Evolutionary conservation across 352 stramenopile species (phyloP), one percentile per base, ranked within the genome.

Genomic region (Globisporangium paroecandrum): DNA sequence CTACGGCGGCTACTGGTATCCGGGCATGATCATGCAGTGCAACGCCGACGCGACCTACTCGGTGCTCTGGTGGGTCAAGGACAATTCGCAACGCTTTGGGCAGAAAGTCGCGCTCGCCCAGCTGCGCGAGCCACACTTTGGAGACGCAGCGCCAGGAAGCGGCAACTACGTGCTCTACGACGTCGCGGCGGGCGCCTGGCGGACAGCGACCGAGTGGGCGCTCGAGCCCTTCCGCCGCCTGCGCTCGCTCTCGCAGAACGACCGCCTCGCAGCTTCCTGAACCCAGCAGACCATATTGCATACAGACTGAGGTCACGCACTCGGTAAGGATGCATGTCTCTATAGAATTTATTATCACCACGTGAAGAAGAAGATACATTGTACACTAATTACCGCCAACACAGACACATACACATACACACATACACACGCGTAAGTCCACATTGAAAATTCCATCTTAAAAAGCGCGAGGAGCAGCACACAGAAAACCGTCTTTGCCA

Each of bases 51-150:
- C 58, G 5, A 85, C 76, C 18, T 94, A 94, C 74, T 89, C 86
- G 53, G 81, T 94, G 36, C 56, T 92, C 12, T 94, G 86, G 86
- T 94, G 86, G 83, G 83, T 89, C 69, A 77, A 88, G 34, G 81
- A 91, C 73, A 89, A 90, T 67, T 92, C 83, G 13, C 86, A 94
- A 71, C 81, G 86, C 18, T 90, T 87, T 66, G 74, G 78, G 6
- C 82, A 89, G 64, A 73, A 73, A 15, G 83, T 85, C 61, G 69
- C 76, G n/a, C 73, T 66, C 27, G 66, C 81, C 24, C 69, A 87
- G 61, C 69, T 92, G n/a, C 82, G 84, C 27, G 76, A 79, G 41
- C 79, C 81, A 20, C 36, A 34, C 18, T 51, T 69, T 6, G 66
- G 68, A 8, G 71, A 71, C 25, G 56, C 46, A 3, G 73, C 75